A percentile compares a stretch with the other conserved stretches of the same genome.
phyloP scores from a whole-genome alignment of 2,329 filamentous ascomycete species.

The Trematosphaeria pertusa region DNA sequence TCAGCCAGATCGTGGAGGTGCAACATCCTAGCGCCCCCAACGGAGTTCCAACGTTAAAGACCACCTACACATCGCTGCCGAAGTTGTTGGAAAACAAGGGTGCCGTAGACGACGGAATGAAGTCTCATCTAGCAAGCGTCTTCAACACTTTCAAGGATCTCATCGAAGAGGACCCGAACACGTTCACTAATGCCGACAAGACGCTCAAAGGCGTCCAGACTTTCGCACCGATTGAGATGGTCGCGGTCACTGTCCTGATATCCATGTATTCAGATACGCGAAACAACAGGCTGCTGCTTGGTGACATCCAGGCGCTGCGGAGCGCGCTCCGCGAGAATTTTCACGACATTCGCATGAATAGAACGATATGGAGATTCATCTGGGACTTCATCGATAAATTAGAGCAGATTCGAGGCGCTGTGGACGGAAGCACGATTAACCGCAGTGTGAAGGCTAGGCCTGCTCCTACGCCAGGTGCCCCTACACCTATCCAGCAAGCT shows the following conservation, averaged over 20 bases:
- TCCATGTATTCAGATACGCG: conserved; percentile 38
- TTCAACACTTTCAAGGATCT: conserved; percentile 42
- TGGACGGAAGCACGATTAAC: conserved; percentile 28
- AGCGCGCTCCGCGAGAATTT: conserved; percentile 34
- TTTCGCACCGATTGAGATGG: conserved; percentile 47
- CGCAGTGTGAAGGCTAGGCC: conserved; percentile 8
- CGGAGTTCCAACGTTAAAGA: conserved; percentile 34
- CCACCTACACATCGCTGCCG: conserved; percentile 22
- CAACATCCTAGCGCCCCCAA: conserved; percentile 31
- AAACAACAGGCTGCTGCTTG: conserved; percentile 35
- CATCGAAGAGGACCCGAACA: conserved; percentile 30
- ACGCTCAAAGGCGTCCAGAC: conserved; percentile 35
- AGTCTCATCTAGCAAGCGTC: conserved; percentile 41
- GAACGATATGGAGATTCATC: conserved; percentile 32
- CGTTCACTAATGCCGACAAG: conserved; percentile 38
- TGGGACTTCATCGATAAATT: conserved; percentile 43
- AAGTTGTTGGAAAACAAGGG: conserved; percentile 36
- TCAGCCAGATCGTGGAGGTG: conserved; percentile 47
- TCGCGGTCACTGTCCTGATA: conserved; percentile 42
- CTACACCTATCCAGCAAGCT: too few species aligned
- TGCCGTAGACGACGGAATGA: conserved; percentile 34
- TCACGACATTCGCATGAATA: conserved; percentile 37
- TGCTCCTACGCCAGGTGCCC: neutral
- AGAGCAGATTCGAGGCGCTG: conserved; percentile 30
- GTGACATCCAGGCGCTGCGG: conserved; percentile 38